phyloP scores from a whole-genome alignment of 2,329 filamentous ascomycete genomes.

The Fusarium palustre region DNA sequence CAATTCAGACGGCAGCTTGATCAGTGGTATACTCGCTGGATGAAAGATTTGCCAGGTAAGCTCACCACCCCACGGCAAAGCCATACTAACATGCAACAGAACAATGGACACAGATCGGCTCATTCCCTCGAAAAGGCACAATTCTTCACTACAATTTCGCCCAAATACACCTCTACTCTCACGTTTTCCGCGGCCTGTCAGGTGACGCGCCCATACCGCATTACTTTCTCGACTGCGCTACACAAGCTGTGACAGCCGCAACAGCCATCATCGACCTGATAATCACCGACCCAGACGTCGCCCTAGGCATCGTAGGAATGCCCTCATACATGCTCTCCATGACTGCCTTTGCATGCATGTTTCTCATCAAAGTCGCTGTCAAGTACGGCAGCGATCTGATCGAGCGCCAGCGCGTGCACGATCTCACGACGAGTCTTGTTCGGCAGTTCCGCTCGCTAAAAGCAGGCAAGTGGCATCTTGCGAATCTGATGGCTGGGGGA shows the following conservation, averaged over 20 bases:
- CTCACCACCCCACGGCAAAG: fast-evolving
- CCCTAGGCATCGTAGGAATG: constrained; percentile 57
- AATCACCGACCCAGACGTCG: constrained; percentile 57
- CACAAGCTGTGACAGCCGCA: constrained; percentile 54
- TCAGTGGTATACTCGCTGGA: constrained; percentile 55
- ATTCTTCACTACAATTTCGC: constrained; percentile 58
- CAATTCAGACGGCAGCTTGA: constrained; percentile 53
- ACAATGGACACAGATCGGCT: constrained; percentile 55
- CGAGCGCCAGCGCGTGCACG: constrained; percentile 54
- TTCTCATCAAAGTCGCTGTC: constrained; percentile 61
- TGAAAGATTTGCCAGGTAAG: constrained; percentile 50
- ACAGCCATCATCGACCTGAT: constrained; percentile 59
- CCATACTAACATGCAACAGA: constrained; percentile 41
- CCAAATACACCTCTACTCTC: constrained; percentile 57
- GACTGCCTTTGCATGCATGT: constrained; percentile 65
- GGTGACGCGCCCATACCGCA: constrained; percentile 50
- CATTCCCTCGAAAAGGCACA: constrained; percentile 56
- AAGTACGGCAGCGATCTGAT: constrained; percentile 58
- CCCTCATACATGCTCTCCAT: constrained; percentile 65
- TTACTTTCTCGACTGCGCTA: constrained; percentile 52
- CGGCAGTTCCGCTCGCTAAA: constrained; percentile 55
- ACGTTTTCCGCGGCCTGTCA: constrained; percentile 56
- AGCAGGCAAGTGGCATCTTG: constrained; percentile 60
- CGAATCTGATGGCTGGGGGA: constrained; percentile 61
- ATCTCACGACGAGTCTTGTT: constrained; percentile 55